Percentiles rank a stretch among this genome's conserved stretches.
phyloP scores from a whole-genome alignment of 768 basidiomycete species.

The Suillus brevipes region DNA sequence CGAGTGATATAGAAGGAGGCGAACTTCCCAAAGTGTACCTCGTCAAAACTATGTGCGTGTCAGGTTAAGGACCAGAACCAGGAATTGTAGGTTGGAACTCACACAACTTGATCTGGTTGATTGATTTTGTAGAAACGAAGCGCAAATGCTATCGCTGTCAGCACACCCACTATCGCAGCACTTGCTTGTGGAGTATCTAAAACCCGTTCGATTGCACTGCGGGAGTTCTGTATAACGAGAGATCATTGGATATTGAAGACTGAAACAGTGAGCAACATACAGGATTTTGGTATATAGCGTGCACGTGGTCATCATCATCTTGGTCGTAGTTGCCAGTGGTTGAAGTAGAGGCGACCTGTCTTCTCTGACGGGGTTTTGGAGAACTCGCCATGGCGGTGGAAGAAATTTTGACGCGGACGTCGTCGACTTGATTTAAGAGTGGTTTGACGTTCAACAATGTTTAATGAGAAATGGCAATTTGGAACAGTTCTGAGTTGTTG shows the following conservation, averaged over 20 bases:
- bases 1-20: slow-evolving; percentile 90
- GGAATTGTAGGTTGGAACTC: slow-evolving; percentile 33
- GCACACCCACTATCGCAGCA: slow-evolving; percentile 54
- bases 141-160: slow-evolving; percentile 78
- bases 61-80: slow-evolving; percentile 7
- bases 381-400: slow-evolving; percentile 32
- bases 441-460: no score
- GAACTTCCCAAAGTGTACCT: slow-evolving; percentile 99
- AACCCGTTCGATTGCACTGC: slow-evolving; percentile 59
- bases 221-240: slow-evolving; percentile 45
- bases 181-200: slow-evolving; percentile 67
- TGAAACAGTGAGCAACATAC: slow-evolving; percentile 34
- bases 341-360: slow-evolving; percentile 15
- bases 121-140: slow-evolving; percentile 93
- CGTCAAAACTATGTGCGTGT: slow-evolving; percentile 71
- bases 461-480: no score
- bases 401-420: neutral
- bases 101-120: slow-evolving; percentile 95
- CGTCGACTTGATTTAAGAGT: neutral
- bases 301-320: slow-evolving; percentile 54
- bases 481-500: no score
- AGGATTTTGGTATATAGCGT: slow-evolving; percentile 48
- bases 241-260: slow-evolving; percentile 16
- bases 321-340: slow-evolving; percentile 31
- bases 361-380: slow-evolving; percentile 33